Percentiles rank a stretch among this genome's conserved stretches.
Evolutionary conservation across 805 yeast genomes (phyloP).

Genomic region (Lipomyces lipofer): DNA sequence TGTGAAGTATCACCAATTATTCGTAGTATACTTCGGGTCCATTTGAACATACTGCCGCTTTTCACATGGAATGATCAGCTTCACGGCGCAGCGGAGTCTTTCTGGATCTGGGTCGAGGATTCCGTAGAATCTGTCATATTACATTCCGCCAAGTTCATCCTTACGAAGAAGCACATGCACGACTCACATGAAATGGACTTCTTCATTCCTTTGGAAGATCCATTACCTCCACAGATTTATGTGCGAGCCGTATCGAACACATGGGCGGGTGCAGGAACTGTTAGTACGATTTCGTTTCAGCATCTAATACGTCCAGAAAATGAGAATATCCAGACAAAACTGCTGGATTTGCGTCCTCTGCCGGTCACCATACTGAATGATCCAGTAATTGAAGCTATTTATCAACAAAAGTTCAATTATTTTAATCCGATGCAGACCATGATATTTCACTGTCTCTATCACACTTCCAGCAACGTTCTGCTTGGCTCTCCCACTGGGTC

Average conservation of each 20-base stretch:
- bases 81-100: conserved; percentile 83
- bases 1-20: conserved; percentile 90
- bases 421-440: conserved; percentile 99
- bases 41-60: conserved; percentile 66
- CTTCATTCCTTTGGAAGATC: conserved; percentile 87
- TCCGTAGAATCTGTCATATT: conserved; percentile 69
- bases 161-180: conserved; percentile 58
- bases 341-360: conserved; percentile 78
- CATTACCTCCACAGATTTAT: conserved; percentile 84
- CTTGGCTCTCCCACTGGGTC: conserved; percentile 99
- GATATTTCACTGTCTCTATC: conserved; percentile 87
- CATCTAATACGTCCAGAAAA: conserved; percentile 86
- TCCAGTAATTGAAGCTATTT: conserved; percentile 64
- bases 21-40: conserved; percentile 78
- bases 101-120: conserved; percentile 92
- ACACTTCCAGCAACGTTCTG: conserved; percentile 74
- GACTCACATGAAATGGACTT: conserved; percentile 75
- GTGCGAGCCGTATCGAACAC: conserved; percentile 77
- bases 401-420: conserved; percentile 67
- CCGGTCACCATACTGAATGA: conserved; percentile 81
- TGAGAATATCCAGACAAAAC: conserved; percentile 79
- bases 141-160: conserved; percentile 78
- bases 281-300: conserved; percentile 79
- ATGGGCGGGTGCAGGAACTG: conserved; percentile 86
- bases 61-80: conserved; percentile 80